These are phyloP conservation scores for Pseudonitzschia multiseries DNA, from an alignment of 108 stramenopile genomes.

Conservation along the genomic window DNA sequence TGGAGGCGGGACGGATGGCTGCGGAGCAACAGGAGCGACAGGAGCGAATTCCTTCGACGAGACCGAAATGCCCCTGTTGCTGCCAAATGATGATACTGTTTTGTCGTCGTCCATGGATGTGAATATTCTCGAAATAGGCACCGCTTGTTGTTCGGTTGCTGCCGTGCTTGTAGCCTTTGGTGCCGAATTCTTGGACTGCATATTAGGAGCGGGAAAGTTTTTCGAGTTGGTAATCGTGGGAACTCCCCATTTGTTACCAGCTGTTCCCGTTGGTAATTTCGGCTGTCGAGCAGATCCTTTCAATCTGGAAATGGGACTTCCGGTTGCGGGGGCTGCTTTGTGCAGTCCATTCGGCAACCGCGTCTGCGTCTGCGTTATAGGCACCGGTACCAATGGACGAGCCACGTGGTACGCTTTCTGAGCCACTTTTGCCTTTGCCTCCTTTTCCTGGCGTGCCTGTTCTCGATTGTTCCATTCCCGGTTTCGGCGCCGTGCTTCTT, in stretches of 20 bases:
- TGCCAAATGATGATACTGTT: slow-evolving; percentile 45
- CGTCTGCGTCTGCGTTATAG: background rate
- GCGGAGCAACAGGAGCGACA: slow-evolving; percentile 22
- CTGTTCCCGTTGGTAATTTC: background rate
- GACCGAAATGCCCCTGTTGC: slow-evolving; percentile 29
- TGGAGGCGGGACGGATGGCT: slow-evolving; percentile 44
- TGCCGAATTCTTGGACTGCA: background rate
- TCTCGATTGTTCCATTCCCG: slow-evolving; percentile 83
- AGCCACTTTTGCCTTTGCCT: slow-evolving; percentile 54
- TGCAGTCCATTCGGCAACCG: slow-evolving; percentile 1
- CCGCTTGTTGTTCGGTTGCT: background rate
- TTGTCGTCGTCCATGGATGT: slow-evolving; percentile 33
- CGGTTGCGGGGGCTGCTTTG: background rate
- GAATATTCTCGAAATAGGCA: slow-evolving; percentile 7
- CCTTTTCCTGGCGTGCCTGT: slow-evolving; percentile 60
- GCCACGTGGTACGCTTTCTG: slow-evolving; percentile 12
- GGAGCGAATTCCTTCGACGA: slow-evolving; percentile 27
- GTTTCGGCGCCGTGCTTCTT: slow-evolving; percentile 77
- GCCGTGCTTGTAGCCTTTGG: background rate
- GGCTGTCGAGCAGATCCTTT: slow-evolving; percentile 7
- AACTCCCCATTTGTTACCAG: slow-evolving; percentile 13
- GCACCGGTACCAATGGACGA: background rate
- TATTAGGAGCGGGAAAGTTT: background rate
- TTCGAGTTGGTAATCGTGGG: background rate
- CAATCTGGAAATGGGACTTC: background rate